Percentiles rank a stretch among this genome's conserved stretches.
Conservation (phyloP, 768 basidiomycete species). For the Mycena capillaripes region DNA sequence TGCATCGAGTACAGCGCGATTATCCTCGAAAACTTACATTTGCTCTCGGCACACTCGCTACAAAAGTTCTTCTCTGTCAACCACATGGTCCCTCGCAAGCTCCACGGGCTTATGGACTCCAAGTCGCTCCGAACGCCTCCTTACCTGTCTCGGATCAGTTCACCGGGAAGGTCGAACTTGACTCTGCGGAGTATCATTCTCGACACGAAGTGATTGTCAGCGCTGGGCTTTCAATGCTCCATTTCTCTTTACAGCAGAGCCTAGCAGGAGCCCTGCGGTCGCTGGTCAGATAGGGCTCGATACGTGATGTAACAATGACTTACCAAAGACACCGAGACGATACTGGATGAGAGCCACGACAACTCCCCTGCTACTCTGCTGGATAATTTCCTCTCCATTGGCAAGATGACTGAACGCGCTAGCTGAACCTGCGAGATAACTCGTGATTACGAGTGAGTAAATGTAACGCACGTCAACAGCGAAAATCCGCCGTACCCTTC, state of each 20-base stretch:
- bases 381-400: constrained; percentile 52
- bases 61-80: constrained; percentile 18
- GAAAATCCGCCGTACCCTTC: constrained; percentile 33
- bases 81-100: background rate
- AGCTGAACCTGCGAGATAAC: constrained; percentile 49
- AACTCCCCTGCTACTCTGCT: constrained; percentile 49
- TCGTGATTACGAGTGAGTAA: constrained; percentile 37
- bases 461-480: background rate
- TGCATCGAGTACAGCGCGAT: constrained; percentile 18
- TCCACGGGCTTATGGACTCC: constrained; percentile 17
- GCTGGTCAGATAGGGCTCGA: too few relatives aligned
- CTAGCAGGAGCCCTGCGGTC: constrained; percentile 46
- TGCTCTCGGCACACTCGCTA: constrained; percentile 13
- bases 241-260: constrained; percentile 43
- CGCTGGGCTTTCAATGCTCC: constrained; percentile 46
- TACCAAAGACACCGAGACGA: constrained; percentile 56
- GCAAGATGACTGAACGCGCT: constrained; percentile 29
- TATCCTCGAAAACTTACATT: constrained; percentile 18
- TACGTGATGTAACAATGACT: background rate
- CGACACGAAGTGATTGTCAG: constrained; percentile 21
- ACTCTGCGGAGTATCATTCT: constrained; percentile 15
- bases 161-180: constrained; percentile 19
- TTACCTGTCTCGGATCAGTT: constrained; percentile 16
- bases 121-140: constrained; percentile 7
- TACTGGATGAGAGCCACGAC: constrained; percentile 59